phyloP scores from a whole-genome alignment of 164 flowering plant species.

The Stephania japonica region DNA sequence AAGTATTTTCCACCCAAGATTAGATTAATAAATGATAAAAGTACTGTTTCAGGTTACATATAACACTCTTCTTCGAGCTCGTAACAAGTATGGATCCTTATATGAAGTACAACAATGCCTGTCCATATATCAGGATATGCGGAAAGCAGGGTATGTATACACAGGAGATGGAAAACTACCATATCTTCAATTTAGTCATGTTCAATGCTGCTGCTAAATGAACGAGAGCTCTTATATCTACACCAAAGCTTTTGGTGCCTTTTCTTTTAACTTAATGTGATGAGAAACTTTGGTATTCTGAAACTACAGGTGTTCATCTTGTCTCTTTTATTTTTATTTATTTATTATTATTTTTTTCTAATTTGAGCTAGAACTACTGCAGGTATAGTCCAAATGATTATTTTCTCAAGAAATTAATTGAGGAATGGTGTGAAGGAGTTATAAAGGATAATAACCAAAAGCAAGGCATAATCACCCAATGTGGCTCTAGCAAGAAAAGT shows the following conservation, averaged over 20 bases:
- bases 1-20: background rate
- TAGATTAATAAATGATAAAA: slow-evolving; percentile 3
- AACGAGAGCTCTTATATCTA: background rate
- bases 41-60: slow-evolving; percentile 73
- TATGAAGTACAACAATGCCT: slow-evolving; percentile 79
- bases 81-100: slow-evolving; percentile 70
- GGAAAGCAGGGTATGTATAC: slow-evolving; percentile 74
- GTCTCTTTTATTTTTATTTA: background rate
- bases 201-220: background rate
- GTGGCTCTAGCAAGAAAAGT: slow-evolving; percentile 19
- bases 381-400: slow-evolving; percentile 82
- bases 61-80: slow-evolving; percentile 76
- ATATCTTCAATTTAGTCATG: background rate
- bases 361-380: slow-evolving; percentile 15
- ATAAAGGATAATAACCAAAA: slow-evolving; percentile 37
- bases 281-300: background rate
- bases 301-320: background rate
- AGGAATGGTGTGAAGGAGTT: slow-evolving; percentile 97
- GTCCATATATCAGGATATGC: slow-evolving; percentile 81
- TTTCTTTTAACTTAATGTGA: background rate
- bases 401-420: slow-evolving; percentile 73
- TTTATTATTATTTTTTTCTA: background rate
- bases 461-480: slow-evolving; percentile 19
- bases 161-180: background rate
- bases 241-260: background rate